Evolutionary conservation across 495 filamentous ascomycete genomes (phyloP), one percentile per base, ranked within the genome.

Genomic region (Penicillium crystallinum): DNA sequence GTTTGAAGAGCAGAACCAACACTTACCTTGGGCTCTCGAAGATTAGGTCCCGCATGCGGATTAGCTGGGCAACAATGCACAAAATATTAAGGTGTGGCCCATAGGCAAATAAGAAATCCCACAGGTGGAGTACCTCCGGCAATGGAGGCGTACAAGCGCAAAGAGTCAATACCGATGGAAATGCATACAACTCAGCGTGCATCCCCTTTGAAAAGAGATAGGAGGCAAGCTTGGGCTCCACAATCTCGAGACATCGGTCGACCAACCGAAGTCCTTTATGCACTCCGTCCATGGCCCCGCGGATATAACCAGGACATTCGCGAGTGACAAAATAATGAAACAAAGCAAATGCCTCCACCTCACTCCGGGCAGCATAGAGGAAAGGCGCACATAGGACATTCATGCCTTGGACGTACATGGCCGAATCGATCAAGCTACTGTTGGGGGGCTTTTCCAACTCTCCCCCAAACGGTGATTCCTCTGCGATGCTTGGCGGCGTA

Each of bases 321-420:
- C 78, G 77, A 8, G 90, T 93, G 55, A 97, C 83, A 55, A 96
- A 91, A 35, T 83, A 82, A 62, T 95, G 82, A 66, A 99, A 97
- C 9, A 90, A 84, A 23, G 88, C 84, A 50, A 96, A 97, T 10
- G 95, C 93, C 65, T 99, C 90, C 0, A 90, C 88, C 68, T 99
- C 93, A 60, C 89, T 95, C 53, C 89, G 85, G 15, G 93, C 91
- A 3, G 91, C 90, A 68, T 99, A 99, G 36, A 97, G 78, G 60
- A 99, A 97, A 0, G 93, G 95, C 8, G 93, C 93, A 31, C 89
- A 91, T n/a, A 98, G 81, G n/a, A 97, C 92, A 64, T 97, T 98
- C 93, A 98, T 97, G 51, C 93, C 93, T 65, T 99, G 93, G 5
- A 97, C 95, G 65, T 99, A 99, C 46, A 88, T 89, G 11, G 88